Conservation (phyloP, 2,329 filamentous ascomycete genomes). For the Calonectria fujianensis region DNA sequence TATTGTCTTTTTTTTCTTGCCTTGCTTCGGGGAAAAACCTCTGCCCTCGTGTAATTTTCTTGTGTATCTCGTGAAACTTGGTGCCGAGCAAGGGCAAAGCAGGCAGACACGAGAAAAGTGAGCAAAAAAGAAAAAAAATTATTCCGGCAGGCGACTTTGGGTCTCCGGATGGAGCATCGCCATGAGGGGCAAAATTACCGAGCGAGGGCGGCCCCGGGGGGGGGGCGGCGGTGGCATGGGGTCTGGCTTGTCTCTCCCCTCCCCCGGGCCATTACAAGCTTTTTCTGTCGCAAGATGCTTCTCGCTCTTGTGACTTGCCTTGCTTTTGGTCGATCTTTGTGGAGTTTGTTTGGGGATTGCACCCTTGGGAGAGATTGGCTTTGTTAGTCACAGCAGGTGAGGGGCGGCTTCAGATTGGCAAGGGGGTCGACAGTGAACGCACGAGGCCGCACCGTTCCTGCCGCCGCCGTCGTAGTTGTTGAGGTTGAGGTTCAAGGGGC, state of each 20-base stretch:
- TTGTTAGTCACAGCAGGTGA: background rate
- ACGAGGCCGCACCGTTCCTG: conserved; percentile 1
- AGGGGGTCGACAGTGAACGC: conserved; percentile 1
- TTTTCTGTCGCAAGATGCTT: background rate
- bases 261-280: conserved; percentile 14
- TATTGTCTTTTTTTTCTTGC: background rate
- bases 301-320: conserved; percentile 4
- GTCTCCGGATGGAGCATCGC: conserved; percentile 15
- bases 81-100: background rate
- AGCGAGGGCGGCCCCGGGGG: background rate
- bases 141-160: conserved; percentile 10
- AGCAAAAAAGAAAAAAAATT: background rate
- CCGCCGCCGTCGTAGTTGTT: conserved; percentile 16
- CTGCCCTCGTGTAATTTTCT: background rate
- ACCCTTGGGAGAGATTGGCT: conserved; percentile 11
- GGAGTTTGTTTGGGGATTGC: conserved; percentile 25
- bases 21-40: background rate
- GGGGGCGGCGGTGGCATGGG: background rate
- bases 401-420: background rate
- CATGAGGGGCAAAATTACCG: conserved; percentile 10
- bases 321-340: conserved; percentile 26
- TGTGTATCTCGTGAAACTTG: background rate
- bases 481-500: conserved; percentile 23
- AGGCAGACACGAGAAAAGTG: background rate
- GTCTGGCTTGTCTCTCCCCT: conserved; percentile 1